Evolutionary conservation across 148 eudicot species (phyloP), one percentile per base, ranked within the genome.

Genomic region (Chenopodium formosanum): DNA sequence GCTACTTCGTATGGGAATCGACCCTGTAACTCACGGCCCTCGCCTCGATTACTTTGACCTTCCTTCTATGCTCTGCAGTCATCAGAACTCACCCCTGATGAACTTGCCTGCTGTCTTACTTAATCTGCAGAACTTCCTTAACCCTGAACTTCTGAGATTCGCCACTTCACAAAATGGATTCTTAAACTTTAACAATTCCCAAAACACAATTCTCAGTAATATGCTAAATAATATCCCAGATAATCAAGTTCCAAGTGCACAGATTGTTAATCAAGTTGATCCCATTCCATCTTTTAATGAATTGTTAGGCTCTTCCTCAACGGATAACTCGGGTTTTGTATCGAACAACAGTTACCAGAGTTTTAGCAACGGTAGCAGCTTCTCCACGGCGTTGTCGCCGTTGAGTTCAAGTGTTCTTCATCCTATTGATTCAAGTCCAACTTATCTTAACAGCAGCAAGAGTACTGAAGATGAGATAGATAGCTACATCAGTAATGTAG

Each of bases 391-490:
- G 7, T 16, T 56, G 62, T 56, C 62, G 22, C 17, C 62, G 22
- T 17, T 56, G n/a, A 17, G 22, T 56, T 56, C 62, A 4, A 56
- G 62, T 56, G 22, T 56, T 56, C 62, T 87, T 87, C 40, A 89
- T 71, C 78, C 40, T 73, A 8, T 70, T 22, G 82, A 79, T 76
- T 80, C 82, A 46, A 47, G 70, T 46, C 84, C 89, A 17, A 88
- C 85, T 4, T 75, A 88, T 63, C 65, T 88, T 75, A 80, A 78
- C 65, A 81, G 83, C 63, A 79, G 83, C 79, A 78, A 32, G 12
- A 60, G 86, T 32, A 79, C 85, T 1, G 95, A 92, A 72, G 94
- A 93, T 56, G 94, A 90, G 80, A 88, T 82, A 27, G 95, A 92
- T 25, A 65, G 88, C 84, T 91, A 87, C 74, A 84, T 91, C 83